A percentile compares a stretch with the other conserved stretches of the same genome.
phyloP scores from a whole-genome alignment of 2,329 filamentous ascomycete species.

The Pyrenophora teres region DNA sequence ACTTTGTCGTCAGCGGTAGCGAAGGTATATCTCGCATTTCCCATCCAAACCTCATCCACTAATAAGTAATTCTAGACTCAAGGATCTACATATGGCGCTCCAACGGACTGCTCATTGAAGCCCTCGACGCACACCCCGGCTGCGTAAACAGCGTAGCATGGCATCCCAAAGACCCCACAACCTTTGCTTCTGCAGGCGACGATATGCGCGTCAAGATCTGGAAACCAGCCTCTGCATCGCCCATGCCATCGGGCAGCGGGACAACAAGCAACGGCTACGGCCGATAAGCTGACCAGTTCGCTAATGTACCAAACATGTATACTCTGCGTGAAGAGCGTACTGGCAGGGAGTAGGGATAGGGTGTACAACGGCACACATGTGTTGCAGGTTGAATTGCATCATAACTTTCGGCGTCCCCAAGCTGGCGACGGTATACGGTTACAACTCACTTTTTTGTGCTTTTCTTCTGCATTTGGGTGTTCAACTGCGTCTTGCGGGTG shows the following conservation, averaged over 20 bases:
- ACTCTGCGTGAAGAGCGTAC: background rate
- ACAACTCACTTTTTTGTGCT: no score
- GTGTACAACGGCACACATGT: background rate
- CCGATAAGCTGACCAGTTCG: constrained; percentile 15
- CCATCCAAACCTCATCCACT: background rate
- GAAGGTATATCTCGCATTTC: constrained; percentile 65
- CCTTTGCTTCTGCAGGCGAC: constrained; percentile 92
- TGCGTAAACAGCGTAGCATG: constrained; percentile 87
- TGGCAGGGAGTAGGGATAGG: background rate
- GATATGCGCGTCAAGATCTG: constrained; percentile 85
- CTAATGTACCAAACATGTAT: background rate
- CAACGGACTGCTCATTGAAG: constrained; percentile 75
- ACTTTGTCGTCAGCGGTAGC: constrained; percentile 88
- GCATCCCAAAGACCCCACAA: constrained; percentile 80
- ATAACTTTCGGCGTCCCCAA: background rate
- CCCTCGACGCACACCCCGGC: constrained; percentile 74
- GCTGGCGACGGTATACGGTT: no score
- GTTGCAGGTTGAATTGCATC: constrained; percentile 1
- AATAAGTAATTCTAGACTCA: constrained; percentile 55
- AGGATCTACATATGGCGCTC: constrained; percentile 90
- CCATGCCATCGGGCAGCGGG: constrained; percentile 15
- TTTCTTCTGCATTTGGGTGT: no score
- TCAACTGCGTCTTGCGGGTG: no score
- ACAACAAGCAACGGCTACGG: constrained; percentile 28
- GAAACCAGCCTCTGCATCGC: constrained; percentile 30